Evolutionary conservation across 805 yeast genomes (phyloP).

Genomic region (Zygoascus flipseniorum): DNA sequence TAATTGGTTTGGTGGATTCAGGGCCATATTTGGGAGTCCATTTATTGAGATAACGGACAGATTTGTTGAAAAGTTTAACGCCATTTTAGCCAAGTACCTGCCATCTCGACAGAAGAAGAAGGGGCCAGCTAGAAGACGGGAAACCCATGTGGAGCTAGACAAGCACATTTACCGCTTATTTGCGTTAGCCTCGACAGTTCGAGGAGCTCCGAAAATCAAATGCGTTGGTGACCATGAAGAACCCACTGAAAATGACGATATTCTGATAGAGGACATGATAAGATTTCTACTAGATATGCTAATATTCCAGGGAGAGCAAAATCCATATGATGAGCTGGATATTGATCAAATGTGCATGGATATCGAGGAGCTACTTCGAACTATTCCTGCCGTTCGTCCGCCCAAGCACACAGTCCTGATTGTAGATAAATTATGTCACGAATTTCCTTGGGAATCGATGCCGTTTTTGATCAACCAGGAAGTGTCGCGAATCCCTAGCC

Average conservation of each 20-base stretch:
- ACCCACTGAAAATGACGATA: slow-evolving; percentile 24
- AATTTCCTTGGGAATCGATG: slow-evolving; percentile 87
- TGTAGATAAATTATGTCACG: slow-evolving; percentile 55
- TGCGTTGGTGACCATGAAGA: slow-evolving; percentile 18
- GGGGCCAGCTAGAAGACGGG: not conserved
- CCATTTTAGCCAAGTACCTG: slow-evolving; percentile 36
- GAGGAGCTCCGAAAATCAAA: not conserved
- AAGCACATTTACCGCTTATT: not conserved
- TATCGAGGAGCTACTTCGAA: slow-evolving; percentile 32
- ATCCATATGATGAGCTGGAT: slow-evolving; percentile 59
- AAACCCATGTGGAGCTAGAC: not conserved
- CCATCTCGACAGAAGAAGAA: slow-evolving; percentile 33
- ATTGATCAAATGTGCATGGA: slow-evolving; percentile 46
- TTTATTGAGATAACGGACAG: slow-evolving; percentile 21
- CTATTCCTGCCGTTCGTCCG: slow-evolving; percentile 3
- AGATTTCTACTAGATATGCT: slow-evolving; percentile 54
- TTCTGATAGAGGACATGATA: slow-evolving; percentile 52
- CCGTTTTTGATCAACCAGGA: slow-evolving; percentile 46
- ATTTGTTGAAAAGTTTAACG: slow-evolving; percentile 34
- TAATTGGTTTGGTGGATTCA: slow-evolving; percentile 73
- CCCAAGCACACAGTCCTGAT: slow-evolving; percentile 58
- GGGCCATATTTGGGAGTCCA: slow-evolving; percentile 45
- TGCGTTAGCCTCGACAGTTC: not conserved
- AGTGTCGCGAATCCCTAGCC: slow-evolving; percentile 69
- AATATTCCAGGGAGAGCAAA: slow-evolving; percentile 53